Evolutionary conservation across 148 eudicot genomes (phyloP).

Genomic region (Suaeda aralocaspica): DNA sequence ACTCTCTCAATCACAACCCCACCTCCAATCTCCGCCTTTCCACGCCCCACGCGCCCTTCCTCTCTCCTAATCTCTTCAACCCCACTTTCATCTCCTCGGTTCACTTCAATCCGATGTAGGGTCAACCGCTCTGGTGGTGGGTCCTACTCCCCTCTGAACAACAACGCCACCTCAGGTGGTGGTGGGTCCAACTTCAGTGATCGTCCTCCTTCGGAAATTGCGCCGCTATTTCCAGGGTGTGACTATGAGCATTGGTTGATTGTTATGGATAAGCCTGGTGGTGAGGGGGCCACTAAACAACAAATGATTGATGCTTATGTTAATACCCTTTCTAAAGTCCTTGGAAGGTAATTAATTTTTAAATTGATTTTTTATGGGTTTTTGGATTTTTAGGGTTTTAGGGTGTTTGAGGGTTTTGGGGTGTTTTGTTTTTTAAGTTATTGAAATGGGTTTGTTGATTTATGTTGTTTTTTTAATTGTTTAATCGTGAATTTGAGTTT

Average conservation of each 20-base stretch:
- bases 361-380: not conserved
- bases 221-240: slow-evolving; percentile 33
- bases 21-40: slow-evolving; percentile 1
- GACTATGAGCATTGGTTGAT: slow-evolving; percentile 37
- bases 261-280: slow-evolving; percentile 35
- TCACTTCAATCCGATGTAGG: slow-evolving; percentile 20
- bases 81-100: slow-evolving; percentile 10
- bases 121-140: slow-evolving; percentile 32
- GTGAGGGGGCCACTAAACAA: slow-evolving; percentile 26
- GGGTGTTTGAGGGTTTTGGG: not conserved
- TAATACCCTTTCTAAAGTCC: slow-evolving; percentile 26
- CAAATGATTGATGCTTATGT: slow-evolving; percentile 31
- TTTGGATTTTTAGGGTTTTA: too few species aligned
- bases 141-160: slow-evolving; percentile 25
- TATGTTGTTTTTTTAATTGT: not conserved
- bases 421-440: not conserved
- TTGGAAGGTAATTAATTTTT: slow-evolving; percentile 23
- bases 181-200: slow-evolving; percentile 26
- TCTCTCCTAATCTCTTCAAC: slow-evolving; percentile 4
- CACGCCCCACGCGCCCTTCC: slow-evolving; percentile 19
- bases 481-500: not conserved
- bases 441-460: not conserved
- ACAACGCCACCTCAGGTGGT: slow-evolving; percentile 18
- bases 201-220: slow-evolving; percentile 32
- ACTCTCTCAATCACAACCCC: slow-evolving; percentile 18